A percentile compares a stretch with the other conserved stretches of the same genome.
Conservation (phyloP, 495 filamentous ascomycete genomes). For the Antarctomyces pellizariae region DNA sequence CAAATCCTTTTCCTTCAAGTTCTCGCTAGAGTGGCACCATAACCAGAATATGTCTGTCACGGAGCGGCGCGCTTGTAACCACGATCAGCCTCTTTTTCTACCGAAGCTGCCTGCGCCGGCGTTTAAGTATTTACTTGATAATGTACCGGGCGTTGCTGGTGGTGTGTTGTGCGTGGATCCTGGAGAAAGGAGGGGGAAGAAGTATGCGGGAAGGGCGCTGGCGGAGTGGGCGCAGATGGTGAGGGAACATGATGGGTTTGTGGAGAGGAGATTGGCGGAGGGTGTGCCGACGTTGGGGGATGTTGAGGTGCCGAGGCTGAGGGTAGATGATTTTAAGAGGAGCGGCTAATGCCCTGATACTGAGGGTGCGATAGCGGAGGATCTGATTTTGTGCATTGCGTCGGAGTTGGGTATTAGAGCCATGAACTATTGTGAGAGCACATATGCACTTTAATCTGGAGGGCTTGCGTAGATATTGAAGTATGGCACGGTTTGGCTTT, state of each 20-base stretch:
- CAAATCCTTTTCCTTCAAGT: conserved; percentile 40
- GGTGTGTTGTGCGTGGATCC: conserved; percentile 9
- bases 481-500: no score
- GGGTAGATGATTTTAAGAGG: conserved; percentile 63
- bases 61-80: no score
- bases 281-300: conserved; percentile 50
- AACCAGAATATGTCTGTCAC: no score
- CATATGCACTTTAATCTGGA: no score
- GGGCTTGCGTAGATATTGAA: no score
- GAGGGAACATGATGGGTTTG: conserved; percentile 76
- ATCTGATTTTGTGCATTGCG: no score
- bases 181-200: conserved; percentile 12
- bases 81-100: conserved; percentile 38
- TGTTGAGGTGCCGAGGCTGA: conserved; percentile 73
- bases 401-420: no score
- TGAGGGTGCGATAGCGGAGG: no score
- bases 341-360: conserved; percentile 20
- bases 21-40: conserved; percentile 55
- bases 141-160: conserved; percentile 4
- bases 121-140: conserved; percentile 13
- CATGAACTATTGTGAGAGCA: no score
- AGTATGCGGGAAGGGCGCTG: conserved; percentile 69
- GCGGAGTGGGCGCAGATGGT: conserved; percentile 81
- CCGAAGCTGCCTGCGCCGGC: conserved; percentile 59
- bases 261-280: conserved; percentile 65